Percentiles rank a stretch among this genome's conserved stretches.
Evolutionary conservation across 148 eudicot genomes (phyloP).

Genomic region (Rhododendron vialii): DNA sequence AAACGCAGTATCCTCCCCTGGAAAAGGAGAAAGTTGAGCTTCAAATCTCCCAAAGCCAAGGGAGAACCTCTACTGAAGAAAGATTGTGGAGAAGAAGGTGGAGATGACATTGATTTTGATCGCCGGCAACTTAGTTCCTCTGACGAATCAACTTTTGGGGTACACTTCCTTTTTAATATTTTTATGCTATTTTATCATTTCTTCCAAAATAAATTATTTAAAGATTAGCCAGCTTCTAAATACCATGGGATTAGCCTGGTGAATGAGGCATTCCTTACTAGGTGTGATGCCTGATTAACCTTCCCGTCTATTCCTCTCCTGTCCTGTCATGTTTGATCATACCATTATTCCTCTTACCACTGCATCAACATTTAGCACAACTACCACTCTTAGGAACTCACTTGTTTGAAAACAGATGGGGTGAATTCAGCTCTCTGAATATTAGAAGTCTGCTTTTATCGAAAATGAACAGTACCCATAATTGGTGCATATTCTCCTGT

Average conservation of each 20-base stretch:
- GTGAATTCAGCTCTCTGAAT: neutral
- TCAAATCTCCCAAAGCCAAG: slow-evolving; percentile 55
- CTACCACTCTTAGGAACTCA: neutral
- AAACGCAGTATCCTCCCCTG: slow-evolving; percentile 47
- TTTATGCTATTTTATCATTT: neutral
- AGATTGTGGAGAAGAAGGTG: slow-evolving; percentile 65
- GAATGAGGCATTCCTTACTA: neutral
- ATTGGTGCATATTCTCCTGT: neutral
- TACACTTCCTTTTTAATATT: slow-evolving; percentile 18
- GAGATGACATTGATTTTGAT: slow-evolving; percentile 84
- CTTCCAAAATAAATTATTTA: neutral
- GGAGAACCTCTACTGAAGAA: slow-evolving; percentile 78
- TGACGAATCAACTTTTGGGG: slow-evolving; percentile 43
- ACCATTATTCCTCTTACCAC: neutral
- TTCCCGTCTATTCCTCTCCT: neutral
- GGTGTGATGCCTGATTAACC: neutral
- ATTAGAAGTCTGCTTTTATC: neutral
- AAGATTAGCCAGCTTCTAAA: neutral
- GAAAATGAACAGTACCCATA: neutral
- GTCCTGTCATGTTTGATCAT: neutral
- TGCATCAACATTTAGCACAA: neutral
- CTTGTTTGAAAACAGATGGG: neutral
- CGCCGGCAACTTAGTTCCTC: slow-evolving; percentile 66
- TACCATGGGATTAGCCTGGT: neutral
- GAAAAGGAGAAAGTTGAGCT: slow-evolving; percentile 67